Percentiles rank a stretch among this genome's conserved stretches.
Conservation (phyloP, 169 alveolate genomes). For the Theileria orientalis region DNA sequence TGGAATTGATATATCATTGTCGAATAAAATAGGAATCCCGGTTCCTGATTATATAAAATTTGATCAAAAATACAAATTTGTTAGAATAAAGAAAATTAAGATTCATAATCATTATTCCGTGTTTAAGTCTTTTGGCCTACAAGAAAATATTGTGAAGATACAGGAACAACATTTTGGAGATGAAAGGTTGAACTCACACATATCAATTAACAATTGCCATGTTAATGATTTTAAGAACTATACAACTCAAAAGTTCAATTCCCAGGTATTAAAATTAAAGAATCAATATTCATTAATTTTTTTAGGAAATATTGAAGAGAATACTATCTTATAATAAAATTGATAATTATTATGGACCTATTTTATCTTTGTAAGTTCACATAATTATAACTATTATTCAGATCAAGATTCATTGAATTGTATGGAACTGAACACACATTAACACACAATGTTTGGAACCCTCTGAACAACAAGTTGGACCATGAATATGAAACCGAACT, state of each 20-base stretch:
- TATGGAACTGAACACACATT: constrained; percentile 24
- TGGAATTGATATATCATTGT: background rate
- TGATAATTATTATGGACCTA: background rate
- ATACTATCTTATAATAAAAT: background rate
- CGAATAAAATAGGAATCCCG: background rate
- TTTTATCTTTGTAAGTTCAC: constrained; percentile 58
- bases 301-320: constrained; percentile 18
- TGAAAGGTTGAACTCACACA: background rate
- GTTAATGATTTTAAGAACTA: no score
- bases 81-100: background rate
- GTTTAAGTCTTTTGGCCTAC: background rate
- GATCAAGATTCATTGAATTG: constrained; percentile 20
- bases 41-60: background rate
- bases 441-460: constrained; percentile 47
- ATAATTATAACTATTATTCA: background rate
- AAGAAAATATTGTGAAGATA: background rate
- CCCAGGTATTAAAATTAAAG: no score
- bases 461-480: constrained; percentile 36
- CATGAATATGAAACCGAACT: constrained; percentile 30
- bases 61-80: background rate
- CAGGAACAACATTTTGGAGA: constrained; percentile 8
- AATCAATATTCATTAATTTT: background rate
- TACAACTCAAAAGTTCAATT: no score
- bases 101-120: background rate
- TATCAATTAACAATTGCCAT: background rate